A percentile compares a stretch with the other conserved stretches of the same genome.
phyloP scores from a whole-genome alignment of 179 eudicot species.

The Actinidia polygama region DNA sequence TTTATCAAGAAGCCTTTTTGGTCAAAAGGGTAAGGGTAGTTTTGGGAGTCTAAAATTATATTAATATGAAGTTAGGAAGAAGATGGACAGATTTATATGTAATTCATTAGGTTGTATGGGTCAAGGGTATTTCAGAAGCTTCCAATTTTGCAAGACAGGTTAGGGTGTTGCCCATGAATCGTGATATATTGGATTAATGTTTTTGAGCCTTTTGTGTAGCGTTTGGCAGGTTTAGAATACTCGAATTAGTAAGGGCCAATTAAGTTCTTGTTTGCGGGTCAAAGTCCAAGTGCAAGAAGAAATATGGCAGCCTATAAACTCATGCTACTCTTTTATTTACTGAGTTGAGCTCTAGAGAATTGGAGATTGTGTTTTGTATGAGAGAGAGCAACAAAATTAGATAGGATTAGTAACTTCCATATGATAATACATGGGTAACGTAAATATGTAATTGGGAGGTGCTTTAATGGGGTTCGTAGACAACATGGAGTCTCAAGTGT shows the following conservation, averaged over 20 bases:
- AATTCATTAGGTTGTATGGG: neutral
- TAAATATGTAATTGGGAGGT: too few relatives aligned
- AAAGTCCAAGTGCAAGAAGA: neutral
- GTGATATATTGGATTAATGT: neutral
- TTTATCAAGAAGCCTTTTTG: constrained; percentile 2
- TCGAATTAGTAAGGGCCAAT: neutral
- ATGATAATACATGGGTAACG: too few relatives aligned
- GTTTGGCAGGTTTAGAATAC: neutral
- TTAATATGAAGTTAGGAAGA: neutral
- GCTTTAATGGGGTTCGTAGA: too few relatives aligned
- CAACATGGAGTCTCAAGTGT: too few relatives aligned
- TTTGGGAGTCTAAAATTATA: neutral
- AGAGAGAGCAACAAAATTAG: too few relatives aligned
- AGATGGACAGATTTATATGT: neutral
- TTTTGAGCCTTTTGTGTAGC: neutral
- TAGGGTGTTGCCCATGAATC: neutral
- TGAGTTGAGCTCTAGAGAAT: neutral
- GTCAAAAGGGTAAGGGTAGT: neutral
- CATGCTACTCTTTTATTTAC: neutral
- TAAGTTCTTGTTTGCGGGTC: neutral
- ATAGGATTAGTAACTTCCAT: too few relatives aligned
- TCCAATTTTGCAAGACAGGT: neutral
- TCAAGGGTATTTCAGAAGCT: neutral
- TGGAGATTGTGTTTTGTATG: neutral
- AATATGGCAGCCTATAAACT: neutral